These are phyloP conservation scores for Exophiala phaeomuriformis DNA, from an alignment of 2,329 filamentous ascomycete species.

Conservation along the genomic window DNA sequence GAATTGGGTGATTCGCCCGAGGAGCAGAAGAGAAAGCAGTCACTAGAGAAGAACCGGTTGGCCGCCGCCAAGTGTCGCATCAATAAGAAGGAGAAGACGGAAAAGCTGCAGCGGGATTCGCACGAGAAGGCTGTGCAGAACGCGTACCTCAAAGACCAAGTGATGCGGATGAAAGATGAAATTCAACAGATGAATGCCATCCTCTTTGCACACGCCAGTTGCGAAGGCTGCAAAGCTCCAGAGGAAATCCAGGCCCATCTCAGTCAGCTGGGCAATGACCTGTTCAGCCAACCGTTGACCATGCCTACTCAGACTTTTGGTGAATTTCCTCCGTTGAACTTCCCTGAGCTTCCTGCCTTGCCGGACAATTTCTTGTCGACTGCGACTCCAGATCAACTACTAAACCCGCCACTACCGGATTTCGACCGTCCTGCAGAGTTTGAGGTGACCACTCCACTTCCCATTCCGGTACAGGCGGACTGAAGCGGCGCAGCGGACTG, in stretches of 20 bases:
- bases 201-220: conserved; percentile 25
- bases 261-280: conserved; percentile 23
- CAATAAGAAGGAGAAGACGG: conserved; percentile 28
- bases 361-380: conserved; percentile 19
- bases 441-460: conserved; percentile 14
- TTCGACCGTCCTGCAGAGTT: conserved; percentile 26
- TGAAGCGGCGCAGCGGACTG: conserved; percentile 4
- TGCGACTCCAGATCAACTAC: conserved; percentile 8
- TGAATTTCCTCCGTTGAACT: conserved; percentile 14
- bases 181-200: conserved; percentile 27
- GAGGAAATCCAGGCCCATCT: conserved; percentile 26
- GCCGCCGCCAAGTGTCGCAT: conserved; percentile 27
- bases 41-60: conserved; percentile 27
- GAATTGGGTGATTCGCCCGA: conserved; percentile 13
- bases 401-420: conserved; percentile 25
- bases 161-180: conserved; percentile 28
- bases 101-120: conserved; percentile 25
- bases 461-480: conserved; percentile 23
- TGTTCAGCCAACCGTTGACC: conserved; percentile 21
- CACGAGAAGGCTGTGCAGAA: conserved; percentile 28
- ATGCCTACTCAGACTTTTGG: conserved; percentile 7
- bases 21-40: conserved; percentile 26
- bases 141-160: conserved; percentile 26
- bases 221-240: conserved; percentile 26
- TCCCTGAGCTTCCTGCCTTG: conserved; percentile 13